Evolutionary conservation across 2,329 filamentous ascomycete species (phyloP).

Genomic region (Exophiala calicioides): DNA sequence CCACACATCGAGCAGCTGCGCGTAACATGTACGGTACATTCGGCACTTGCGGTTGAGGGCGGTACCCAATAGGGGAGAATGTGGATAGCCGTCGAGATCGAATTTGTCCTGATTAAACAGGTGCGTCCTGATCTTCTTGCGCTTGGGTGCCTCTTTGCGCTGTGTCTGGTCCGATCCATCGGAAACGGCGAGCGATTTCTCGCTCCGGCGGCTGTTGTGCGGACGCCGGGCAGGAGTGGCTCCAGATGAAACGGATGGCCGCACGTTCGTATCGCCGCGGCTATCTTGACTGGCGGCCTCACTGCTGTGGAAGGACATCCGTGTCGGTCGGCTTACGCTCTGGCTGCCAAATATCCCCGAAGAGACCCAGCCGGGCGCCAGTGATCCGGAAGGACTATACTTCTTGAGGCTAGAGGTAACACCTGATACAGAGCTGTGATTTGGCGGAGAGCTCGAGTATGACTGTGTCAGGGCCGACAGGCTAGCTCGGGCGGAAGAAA

Average conservation of each 20-base stretch:
- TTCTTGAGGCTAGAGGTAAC: constrained; percentile 25
- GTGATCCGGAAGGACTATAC: constrained; percentile 28
- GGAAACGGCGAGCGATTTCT: constrained; percentile 40
- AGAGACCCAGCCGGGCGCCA: constrained; percentile 25
- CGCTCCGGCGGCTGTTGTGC: constrained; percentile 25
- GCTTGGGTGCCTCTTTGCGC: constrained; percentile 33
- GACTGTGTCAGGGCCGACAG: constrained; percentile 30
- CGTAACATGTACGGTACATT: constrained; percentile 59
- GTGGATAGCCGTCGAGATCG: constrained; percentile 44
- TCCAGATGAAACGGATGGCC: constrained; percentile 16
- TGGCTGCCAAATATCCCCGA: constrained; percentile 22
- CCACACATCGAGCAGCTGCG: constrained; percentile 61
- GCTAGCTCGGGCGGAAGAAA: constrained; percentile 27
- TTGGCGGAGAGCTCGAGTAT: constrained; percentile 31
- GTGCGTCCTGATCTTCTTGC: constrained; percentile 47
- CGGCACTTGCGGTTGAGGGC: constrained; percentile 50
- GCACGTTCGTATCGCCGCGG: constrained; percentile 13
- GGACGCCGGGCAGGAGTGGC: constrained; percentile 6
- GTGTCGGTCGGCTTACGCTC: constrained; percentile 8
- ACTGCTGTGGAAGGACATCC: constrained; percentile 18
- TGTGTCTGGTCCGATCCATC: constrained; percentile 28
- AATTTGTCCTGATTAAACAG: constrained; percentile 61
- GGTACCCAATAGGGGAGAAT: constrained; percentile 52
- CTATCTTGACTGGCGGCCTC: constrained; percentile 23
- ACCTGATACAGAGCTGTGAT: constrained; percentile 17